These are phyloP conservation scores for Aphanoascus verrucosus DNA, from an alignment of 2,329 filamentous ascomycete species.

Conservation along the genomic window DNA sequence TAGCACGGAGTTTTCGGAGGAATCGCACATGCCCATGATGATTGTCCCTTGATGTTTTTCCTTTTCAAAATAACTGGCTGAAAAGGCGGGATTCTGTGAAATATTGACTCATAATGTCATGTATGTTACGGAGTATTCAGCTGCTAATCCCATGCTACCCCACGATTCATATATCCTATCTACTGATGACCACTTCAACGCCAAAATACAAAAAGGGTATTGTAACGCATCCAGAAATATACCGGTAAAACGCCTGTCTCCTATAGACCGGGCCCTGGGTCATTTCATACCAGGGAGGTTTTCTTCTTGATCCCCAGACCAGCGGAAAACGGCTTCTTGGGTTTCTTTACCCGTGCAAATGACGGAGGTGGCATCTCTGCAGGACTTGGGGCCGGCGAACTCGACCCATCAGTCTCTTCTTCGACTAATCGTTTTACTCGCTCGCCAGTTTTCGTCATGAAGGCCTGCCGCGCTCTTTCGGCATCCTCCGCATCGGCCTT, in stretches of 20 bases:
- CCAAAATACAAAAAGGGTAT: not conserved
- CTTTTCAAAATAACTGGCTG: not conserved
- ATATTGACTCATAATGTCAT: not conserved
- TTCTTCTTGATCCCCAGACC: conserved; percentile 83
- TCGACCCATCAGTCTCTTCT: conserved; percentile 33
- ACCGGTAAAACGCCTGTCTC: not conserved
- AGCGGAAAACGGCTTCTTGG: conserved; percentile 72
- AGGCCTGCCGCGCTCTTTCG: conserved; percentile 68
- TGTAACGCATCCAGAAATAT: not conserved
- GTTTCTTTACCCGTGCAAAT: conserved; percentile 68
- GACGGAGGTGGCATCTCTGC: conserved; percentile 44
- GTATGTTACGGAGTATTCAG: conserved; percentile 6
- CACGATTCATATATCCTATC: conserved; percentile 2
- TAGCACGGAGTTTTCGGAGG: conserved; percentile 12
- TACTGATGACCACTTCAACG: not conserved
- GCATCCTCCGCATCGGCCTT: conserved; percentile 70
- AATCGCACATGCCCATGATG: not conserved
- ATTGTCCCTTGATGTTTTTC: not conserved
- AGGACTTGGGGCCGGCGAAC: conserved; percentile 29
- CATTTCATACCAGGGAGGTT: conserved; percentile 43
- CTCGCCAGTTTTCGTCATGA: conserved; percentile 52
- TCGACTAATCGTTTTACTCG: conserved; percentile 45
- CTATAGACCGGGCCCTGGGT: too few species aligned
- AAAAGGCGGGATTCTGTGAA: not conserved
- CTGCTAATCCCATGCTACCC: not conserved